A percentile compares a stretch with the other conserved stretches of the same genome.
These are phyloP conservation scores for Hysterium pulicare DNA, from an alignment of 2,329 filamentous ascomycete genomes.

Conservation along the genomic window DNA sequence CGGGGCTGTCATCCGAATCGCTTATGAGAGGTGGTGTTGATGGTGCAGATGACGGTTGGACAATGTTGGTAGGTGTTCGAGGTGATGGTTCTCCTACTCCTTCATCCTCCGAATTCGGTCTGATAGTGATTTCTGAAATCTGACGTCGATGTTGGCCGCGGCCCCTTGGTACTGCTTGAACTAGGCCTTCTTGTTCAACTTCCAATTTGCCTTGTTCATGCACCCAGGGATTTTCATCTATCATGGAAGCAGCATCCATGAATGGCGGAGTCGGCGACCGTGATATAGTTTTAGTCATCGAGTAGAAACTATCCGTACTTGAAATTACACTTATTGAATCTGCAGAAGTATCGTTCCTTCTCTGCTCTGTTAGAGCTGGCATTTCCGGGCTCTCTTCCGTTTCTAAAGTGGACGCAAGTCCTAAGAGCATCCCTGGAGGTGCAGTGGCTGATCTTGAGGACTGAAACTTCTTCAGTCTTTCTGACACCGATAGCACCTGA, in stretches of 20 bases:
- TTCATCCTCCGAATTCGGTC: constrained; percentile 17
- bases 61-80: constrained; percentile 22
- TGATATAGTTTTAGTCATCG: constrained; percentile 21
- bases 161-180: too few species aligned
- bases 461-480: constrained; percentile 31
- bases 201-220: constrained; percentile 7
- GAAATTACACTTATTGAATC: constrained; percentile 34
- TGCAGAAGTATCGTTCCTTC: constrained; percentile 13
- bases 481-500: constrained; percentile 28
- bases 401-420: constrained; percentile 1
- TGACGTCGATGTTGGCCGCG: constrained; percentile 33
- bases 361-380: not conserved
- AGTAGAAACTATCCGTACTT: constrained; percentile 38
- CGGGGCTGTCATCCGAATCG: constrained; percentile 43
- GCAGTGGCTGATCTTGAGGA: constrained; percentile 26
- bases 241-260: constrained; percentile 26
- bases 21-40: constrained; percentile 45
- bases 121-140: constrained; percentile 35
- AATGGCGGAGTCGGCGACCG: constrained; percentile 28
- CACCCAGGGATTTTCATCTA: constrained; percentile 26
- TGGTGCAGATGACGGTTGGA: constrained; percentile 32
- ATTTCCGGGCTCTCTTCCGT: constrained; percentile 10
- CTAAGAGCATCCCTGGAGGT: constrained; percentile 8
- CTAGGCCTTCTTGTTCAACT: constrained; percentile 12
- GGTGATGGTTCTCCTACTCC: constrained; percentile 14